These are phyloP conservation scores for Ramaria rubella DNA, from an alignment of 768 basidiomycete species.

Conservation along the genomic window DNA sequence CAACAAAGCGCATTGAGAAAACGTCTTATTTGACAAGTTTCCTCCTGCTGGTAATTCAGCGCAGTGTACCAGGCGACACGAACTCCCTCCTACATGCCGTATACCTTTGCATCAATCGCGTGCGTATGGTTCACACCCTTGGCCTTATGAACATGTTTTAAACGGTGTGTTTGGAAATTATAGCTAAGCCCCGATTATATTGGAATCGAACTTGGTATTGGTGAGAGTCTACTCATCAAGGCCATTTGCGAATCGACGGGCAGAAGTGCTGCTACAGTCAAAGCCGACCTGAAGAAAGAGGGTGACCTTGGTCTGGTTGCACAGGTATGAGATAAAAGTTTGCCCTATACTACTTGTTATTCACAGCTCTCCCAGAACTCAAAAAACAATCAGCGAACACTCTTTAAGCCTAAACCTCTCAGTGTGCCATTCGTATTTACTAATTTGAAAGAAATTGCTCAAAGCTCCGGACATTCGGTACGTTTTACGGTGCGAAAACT, in stretches of 20 bases:
- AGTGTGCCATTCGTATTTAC: slow-evolving; percentile 86
- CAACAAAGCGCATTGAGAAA: slow-evolving; percentile 94
- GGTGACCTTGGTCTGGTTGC: slow-evolving; percentile 96
- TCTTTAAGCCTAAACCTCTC: slow-evolving; percentile 90
- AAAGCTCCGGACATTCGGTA: slow-evolving; percentile 77
- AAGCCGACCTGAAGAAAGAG: slow-evolving; percentile 88
- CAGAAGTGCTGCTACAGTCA: slow-evolving; percentile 73
- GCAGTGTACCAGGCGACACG: slow-evolving; percentile 68
- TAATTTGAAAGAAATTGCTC: slow-evolving; percentile 85
- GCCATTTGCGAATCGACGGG: slow-evolving; percentile 95
- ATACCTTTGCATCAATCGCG: slow-evolving; percentile 95
- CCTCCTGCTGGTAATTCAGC: slow-evolving; percentile 80
- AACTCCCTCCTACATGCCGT: slow-evolving; percentile 80
- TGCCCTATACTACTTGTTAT: background rate
- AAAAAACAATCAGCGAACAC: slow-evolving; percentile 84
- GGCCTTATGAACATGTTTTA: slow-evolving; percentile 3
- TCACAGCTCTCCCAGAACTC: slow-evolving; percentile 56
- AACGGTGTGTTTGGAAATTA: background rate
- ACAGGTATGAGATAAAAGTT: slow-evolving; percentile 49
- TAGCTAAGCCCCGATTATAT: slow-evolving; percentile 93
- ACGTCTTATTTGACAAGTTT: slow-evolving; percentile 83
- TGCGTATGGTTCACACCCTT: slow-evolving; percentile 31
- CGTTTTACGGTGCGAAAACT: slow-evolving; percentile 16
- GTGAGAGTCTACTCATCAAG: slow-evolving; percentile 89
- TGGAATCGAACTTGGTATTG: slow-evolving; percentile 93